Percentiles rank a stretch among this genome's conserved stretches.
Evolutionary conservation across 495 filamentous ascomycete species (phyloP).

Genomic region (Hyaloscypha finlandica): DNA sequence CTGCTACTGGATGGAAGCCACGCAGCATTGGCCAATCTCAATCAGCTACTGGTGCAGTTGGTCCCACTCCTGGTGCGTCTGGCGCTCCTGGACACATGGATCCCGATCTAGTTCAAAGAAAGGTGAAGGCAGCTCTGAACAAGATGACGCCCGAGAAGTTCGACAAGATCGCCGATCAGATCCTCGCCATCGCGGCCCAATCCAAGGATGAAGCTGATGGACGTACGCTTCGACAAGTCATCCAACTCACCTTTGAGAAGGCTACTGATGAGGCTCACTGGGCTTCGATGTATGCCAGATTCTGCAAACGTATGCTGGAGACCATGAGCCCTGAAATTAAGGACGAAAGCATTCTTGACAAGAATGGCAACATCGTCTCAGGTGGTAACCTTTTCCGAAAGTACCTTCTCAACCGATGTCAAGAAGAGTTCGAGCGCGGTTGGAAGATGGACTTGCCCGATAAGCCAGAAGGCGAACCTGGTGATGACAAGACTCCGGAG

Average conservation of each 20-base stretch:
- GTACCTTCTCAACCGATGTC: conserved; percentile 97
- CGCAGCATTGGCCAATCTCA: conserved; percentile 57
- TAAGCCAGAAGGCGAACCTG: conserved; percentile 69
- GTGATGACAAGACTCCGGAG: conserved; percentile 60
- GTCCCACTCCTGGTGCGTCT: conserved; percentile 54
- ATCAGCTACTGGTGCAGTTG: conserved; percentile 42
- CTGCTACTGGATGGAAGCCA: conserved; percentile 87
- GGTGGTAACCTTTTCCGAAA: conserved; percentile 96
- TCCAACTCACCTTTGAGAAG: conserved; percentile 98
- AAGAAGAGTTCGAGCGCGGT: conserved; percentile 98
- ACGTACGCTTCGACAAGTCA: conserved; percentile 93
- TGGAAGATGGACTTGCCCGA: conserved; percentile 91
- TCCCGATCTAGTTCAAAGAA: conserved; percentile 93
- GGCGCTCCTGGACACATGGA: conserved; percentile 62
- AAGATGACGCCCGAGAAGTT: conserved; percentile 99
- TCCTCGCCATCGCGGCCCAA: conserved; percentile 87
- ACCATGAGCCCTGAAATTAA: conserved; percentile 94
- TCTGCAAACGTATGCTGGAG: conserved; percentile 96
- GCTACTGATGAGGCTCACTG: conserved; percentile 98
- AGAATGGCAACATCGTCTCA: conserved; percentile 79
- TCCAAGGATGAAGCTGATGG: conserved; percentile 96
- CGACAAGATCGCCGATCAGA: conserved; percentile 91
- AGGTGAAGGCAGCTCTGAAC: conserved; percentile 97
- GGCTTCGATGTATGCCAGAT: conserved; percentile 98
- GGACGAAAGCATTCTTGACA: conserved; percentile 90